Conservation (phyloP, 306 rosid genomes). For the Dalbergia cochinchinensis region DNA sequence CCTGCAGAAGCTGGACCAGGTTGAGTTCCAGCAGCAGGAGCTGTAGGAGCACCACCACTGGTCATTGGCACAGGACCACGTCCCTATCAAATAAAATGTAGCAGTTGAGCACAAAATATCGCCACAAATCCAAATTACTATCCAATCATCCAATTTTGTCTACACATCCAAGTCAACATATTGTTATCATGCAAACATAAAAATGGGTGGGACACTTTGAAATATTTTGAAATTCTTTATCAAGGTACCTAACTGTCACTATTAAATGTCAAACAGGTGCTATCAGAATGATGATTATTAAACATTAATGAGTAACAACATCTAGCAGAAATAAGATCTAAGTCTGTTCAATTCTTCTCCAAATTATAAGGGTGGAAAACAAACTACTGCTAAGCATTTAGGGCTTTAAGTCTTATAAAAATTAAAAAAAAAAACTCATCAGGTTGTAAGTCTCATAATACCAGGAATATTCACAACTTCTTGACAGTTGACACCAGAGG, state of each 20-base stretch:
- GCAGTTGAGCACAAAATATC: conserved; percentile 8
- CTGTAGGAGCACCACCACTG: conserved; percentile 41
- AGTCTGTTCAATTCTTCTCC: conserved; percentile 5
- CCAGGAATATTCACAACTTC: neutral
- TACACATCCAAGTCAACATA: neutral
- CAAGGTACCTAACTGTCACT: conserved; percentile 18
- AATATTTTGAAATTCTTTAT: conserved; percentile 7
- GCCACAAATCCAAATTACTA: neutral
- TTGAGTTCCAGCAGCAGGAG: conserved; percentile 67
- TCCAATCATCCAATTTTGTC: conserved; percentile 13
- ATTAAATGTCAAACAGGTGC: conserved; percentile 17
- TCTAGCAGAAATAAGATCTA: conserved; percentile 35
- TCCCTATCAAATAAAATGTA: conserved; percentile 63
- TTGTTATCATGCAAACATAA: conserved; percentile 19
- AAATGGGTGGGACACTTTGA: neutral
- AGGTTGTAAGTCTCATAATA: conserved; percentile 6
- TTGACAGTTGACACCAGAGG: neutral
- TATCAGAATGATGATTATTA: conserved; percentile 3
- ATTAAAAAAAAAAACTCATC: neutral
- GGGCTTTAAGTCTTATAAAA: too few species aligned
- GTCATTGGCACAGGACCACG: conserved; percentile 57
- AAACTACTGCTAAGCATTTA: conserved; percentile 33
- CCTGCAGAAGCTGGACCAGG: conserved; percentile 57
- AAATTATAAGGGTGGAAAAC: conserved; percentile 18
- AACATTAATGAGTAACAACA: neutral